phyloP scores from a whole-genome alignment of 176 grass and related monocot species.

The Musa acuminata region DNA sequence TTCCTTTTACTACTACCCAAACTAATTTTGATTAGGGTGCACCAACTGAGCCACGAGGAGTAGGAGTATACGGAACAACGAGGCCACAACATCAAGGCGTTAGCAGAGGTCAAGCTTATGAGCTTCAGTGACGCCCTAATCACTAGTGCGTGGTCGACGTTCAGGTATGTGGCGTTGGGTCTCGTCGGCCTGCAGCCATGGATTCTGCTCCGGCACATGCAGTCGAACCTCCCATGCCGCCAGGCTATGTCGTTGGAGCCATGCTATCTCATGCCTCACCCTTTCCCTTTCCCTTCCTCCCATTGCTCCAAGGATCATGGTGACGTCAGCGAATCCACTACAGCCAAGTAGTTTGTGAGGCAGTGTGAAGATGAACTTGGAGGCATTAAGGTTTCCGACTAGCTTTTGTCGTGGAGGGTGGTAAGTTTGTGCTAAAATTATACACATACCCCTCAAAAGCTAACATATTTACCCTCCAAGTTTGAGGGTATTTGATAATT shows the following conservation, averaged over 20 bases:
- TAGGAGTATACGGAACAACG: background rate
- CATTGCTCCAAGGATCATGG: too few species aligned
- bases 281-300: too few species aligned
- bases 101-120: background rate
- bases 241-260: background rate
- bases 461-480: too few species aligned
- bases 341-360: background rate
- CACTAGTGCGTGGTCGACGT: background rate
- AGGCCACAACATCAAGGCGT: background rate
- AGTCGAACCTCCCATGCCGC: background rate
- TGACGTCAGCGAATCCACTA: background rate
- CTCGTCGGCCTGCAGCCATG: background rate
- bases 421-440: too few species aligned
- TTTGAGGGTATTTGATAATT: too few species aligned
- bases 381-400: background rate
- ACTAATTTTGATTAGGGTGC: slow-evolving; percentile 11
- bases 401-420: background rate
- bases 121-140: background rate
- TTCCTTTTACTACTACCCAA: too few species aligned
- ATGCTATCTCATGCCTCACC: background rate
- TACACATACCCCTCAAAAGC: too few species aligned
- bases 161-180: background rate
- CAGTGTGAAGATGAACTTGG: background rate
- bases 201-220: background rate
- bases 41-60: slow-evolving; percentile 37